Percentiles rank a stretch among this genome's conserved stretches.
These are phyloP conservation scores for Capsella rubella DNA, from an alignment of 441 rosid genomes.

Conservation along the genomic window DNA sequence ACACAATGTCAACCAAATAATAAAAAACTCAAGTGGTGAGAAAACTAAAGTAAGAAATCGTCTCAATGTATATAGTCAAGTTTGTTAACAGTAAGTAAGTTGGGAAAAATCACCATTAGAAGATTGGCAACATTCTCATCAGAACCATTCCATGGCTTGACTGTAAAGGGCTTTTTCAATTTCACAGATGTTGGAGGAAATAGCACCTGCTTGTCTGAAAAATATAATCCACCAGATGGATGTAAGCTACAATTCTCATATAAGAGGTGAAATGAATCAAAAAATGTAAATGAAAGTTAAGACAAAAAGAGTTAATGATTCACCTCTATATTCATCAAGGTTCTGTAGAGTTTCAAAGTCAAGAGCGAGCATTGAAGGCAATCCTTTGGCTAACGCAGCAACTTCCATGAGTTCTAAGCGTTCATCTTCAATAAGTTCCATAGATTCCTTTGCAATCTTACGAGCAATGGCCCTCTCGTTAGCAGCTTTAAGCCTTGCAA, in stretches of 20 bases:
- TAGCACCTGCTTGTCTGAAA: slow-evolving; percentile 61
- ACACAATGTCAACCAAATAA: slow-evolving; percentile 36
- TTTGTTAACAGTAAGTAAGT: neutral
- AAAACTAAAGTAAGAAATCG: neutral
- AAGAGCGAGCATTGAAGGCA: slow-evolving; percentile 70
- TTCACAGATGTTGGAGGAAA: slow-evolving; percentile 75
- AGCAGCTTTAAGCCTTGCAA: slow-evolving; percentile 90
- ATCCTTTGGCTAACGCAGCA: slow-evolving; percentile 75
- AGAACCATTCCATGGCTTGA: slow-evolving; percentile 79
- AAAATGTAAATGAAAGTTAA: neutral
- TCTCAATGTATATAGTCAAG: too few species aligned
- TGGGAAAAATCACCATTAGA: slow-evolving; percentile 73
- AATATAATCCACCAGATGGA: slow-evolving; percentile 27
- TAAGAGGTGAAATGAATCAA: neutral
- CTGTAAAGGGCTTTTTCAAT: slow-evolving; percentile 69
- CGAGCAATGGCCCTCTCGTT: slow-evolving; percentile 93
- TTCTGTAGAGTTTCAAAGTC: slow-evolving; percentile 78
- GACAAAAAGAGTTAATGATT: slow-evolving; percentile 17
- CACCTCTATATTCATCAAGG: slow-evolving; percentile 82
- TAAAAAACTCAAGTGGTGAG: neutral
- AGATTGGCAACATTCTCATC: slow-evolving; percentile 86
- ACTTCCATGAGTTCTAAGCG: slow-evolving; percentile 94
- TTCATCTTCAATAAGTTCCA: slow-evolving; percentile 89
- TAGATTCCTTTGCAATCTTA: slow-evolving; percentile 85
- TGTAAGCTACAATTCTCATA: slow-evolving; percentile 20